A percentile compares a stretch with the other conserved stretches of the same genome.
phyloP scores from a whole-genome alignment of 164 flowering plant species.

The Nymphaea thermarum region DNA sequence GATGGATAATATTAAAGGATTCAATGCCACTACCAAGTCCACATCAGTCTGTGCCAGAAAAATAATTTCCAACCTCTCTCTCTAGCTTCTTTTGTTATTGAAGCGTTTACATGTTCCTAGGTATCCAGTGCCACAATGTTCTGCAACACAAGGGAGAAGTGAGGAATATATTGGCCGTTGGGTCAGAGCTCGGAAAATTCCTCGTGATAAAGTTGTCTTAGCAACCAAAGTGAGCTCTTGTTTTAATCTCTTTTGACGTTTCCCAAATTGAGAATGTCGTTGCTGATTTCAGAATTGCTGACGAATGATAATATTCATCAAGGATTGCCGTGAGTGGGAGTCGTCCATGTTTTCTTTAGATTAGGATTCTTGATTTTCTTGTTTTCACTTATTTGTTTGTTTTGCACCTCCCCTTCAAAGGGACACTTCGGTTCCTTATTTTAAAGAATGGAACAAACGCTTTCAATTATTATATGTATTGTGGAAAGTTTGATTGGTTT shows the following conservation, averaged over 20 bases:
- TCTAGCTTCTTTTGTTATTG: background rate
- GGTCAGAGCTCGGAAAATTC: conserved; percentile 41
- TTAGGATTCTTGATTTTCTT: background rate
- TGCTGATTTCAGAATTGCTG: background rate
- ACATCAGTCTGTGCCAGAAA: background rate
- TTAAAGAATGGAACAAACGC: too few species aligned
- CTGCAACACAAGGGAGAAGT: conserved; percentile 74
- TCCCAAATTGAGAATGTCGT: background rate
- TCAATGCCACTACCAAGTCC: background rate
- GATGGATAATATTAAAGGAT: too few species aligned
- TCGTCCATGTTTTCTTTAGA: background rate
- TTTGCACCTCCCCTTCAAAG: too few species aligned
- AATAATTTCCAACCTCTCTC: background rate
- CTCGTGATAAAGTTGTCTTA: conserved; percentile 49
- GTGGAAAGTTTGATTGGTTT: too few species aligned
- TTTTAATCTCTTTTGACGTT: background rate
- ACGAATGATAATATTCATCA: background rate
- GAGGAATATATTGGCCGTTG: conserved; percentile 76
- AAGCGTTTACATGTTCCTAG: conserved; percentile 11
- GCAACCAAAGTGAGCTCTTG: conserved; percentile 56
- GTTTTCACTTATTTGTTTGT: background rate
- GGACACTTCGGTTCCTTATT: too few species aligned
- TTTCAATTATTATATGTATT: too few species aligned
- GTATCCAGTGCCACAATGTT: conserved; percentile 89
- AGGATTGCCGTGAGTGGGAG: background rate